Evolutionary conservation across 75 land plant genomes (phyloP).

Genomic region (Sequoiadendron giganteum): DNA sequence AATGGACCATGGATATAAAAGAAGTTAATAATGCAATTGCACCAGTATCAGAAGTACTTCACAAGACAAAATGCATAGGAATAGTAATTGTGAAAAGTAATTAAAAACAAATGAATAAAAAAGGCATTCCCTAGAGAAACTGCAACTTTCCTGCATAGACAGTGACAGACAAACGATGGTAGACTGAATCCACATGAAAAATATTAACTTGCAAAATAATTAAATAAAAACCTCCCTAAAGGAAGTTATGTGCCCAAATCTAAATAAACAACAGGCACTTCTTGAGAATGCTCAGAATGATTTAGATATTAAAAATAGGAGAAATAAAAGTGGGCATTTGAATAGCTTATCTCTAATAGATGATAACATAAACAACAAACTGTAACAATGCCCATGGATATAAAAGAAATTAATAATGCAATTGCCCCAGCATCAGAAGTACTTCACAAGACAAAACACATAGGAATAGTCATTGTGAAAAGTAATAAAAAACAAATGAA

Average conservation of each 20-base stretch:
- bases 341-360: too few relatives aligned
- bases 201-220: neutral
- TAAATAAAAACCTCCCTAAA: neutral
- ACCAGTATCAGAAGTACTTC: neutral
- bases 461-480: neutral
- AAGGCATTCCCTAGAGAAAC: neutral
- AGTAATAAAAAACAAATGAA: neutral
- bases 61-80: neutral
- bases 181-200: neutral
- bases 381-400: neutral
- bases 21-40: neutral
- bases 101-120: neutral
- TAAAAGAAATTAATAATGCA: neutral
- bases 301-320: too few relatives aligned
- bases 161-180: neutral
- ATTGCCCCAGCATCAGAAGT: neutral
- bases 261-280: neutral
- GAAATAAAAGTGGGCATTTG: too few relatives aligned
- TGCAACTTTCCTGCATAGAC: neutral
- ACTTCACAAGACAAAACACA: neutral
- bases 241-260: neutral
- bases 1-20: neutral
- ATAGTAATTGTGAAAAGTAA: neutral
- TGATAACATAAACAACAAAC: too few relatives aligned
- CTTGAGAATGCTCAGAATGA: neutral